Base-by-base conservation (phyloP, 1,284 basidiomycete species). In the Athelia sp. region DNA sequence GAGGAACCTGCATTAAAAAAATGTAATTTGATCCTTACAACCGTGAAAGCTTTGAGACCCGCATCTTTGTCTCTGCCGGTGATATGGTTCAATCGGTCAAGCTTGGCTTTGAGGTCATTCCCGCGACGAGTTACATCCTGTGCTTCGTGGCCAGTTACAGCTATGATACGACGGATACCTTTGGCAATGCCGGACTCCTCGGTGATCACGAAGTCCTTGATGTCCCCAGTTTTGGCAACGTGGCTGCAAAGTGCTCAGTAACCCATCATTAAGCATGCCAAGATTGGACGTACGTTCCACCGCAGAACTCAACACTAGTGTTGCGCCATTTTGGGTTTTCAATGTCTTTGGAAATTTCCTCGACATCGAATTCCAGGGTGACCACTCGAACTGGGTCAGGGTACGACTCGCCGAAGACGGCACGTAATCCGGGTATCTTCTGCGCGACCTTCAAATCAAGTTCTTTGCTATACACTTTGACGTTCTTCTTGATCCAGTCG, bases 181-280 rank as follows among this genome's bases (percentile, higher is more conserved):
- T 98, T 99, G 24, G 96, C 97, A 58, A 99, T 99, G 44, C 95
- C 95, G 6, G 90, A 90, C 69, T 99, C 97, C 64, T 99, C 96
- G 23, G 82, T 87, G 56, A 99, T 88, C 47, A 97, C 86, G 64
- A 99, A 90, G 63, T 92, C 85, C 67, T 94, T 93, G 76, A 99
- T 99, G 58, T 96, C 93, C 22, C 94, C 93, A 0, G 96, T 99
- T 70, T 88, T 90, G 23, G 82, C 79, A 49, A 99, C 97, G 65
- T 99, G 96, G 0, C 88, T 93, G 53, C 34, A 38, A 35, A 49
- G 47, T 50, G 34, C 22, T 52, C 52, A 44, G 21, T 34, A 46
- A 18, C 17, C 43, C 48, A 45, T 8, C 22, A n/a, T 46, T 19
- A 29, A 29, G 26, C 4, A 29, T n/a, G 38, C 17, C 35, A 31